Evolutionary conservation across 768 basidiomycete species (phyloP), one percentile per base, ranked within the genome.

Genomic region (Rhodosporidiobolus odoratus): DNA sequence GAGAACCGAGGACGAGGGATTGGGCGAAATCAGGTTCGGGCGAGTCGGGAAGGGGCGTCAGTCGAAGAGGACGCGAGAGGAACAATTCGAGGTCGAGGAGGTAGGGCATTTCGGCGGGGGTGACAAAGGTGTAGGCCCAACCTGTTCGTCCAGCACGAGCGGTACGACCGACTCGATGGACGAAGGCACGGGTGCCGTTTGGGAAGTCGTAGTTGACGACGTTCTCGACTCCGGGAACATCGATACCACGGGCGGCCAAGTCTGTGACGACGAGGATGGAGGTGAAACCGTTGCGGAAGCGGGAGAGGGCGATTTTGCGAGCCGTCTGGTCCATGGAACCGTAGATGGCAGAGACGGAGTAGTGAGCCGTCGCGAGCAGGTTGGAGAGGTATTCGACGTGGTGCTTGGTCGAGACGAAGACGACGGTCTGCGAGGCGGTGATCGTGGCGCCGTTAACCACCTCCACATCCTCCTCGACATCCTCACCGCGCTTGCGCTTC

Each of bases 131-230:
- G 91, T 92, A 97, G 3, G 95, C 95, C 89, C 92, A 92, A 40
- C 96, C 96, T 77, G 87, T 88, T 64, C 93, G 84, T 21, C 96
- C 96, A 2, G 95, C 95, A 77, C 96, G 86, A 10, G 96, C 96
- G 8, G 96, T 97, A 68, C 96, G 86, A 56, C 96, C 96, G 32
- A 98, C 95, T 67, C 96, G 90, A 80, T 99, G 96, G 0, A 99
- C 88, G 75, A 97, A 99, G 17, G 96, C 87, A 66, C 94, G 83
- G 2, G 92, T 87, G 32, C 94, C 92, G 68, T 92, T 89, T 1
- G 96, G 96, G 75, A 99, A 97, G 76, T 99, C 96, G 79, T 94
- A 99, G 79, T 99, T 99, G 79, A 99, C 83, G 41, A 99, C 96
- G 77, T 98, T 91, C 78, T 94, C 92, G 71, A 99, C 84, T 48